A percentile compares a stretch with the other conserved stretches of the same genome.
Conservation (phyloP, 768 basidiomycete species). For the Lentinula lateritia region DNA sequence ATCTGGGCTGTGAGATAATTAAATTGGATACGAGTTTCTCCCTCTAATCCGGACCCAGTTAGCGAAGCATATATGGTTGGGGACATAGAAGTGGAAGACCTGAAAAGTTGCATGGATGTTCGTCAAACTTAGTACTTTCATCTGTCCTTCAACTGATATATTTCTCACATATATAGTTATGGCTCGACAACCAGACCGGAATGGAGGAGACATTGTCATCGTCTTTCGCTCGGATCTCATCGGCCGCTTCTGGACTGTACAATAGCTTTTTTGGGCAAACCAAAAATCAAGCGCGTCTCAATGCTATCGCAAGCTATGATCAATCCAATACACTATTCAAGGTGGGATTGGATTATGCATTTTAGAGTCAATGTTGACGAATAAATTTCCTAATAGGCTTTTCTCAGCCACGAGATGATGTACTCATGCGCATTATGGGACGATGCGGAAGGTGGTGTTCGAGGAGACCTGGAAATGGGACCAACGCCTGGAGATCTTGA, state of each 20-base stretch:
- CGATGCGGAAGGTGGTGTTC: conserved; percentile 75
- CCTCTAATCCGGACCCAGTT: conserved; percentile 32
- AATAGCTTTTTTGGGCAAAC: conserved; percentile 75
- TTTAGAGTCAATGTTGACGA: neutral
- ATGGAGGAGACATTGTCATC: conserved; percentile 57
- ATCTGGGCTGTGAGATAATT: conserved; percentile 54
- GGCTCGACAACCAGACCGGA: conserved; percentile 61
- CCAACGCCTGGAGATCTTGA: conserved; percentile 65
- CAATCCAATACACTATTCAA: conserved; percentile 89
- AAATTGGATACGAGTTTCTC: neutral
- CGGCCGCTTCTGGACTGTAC: conserved; percentile 55
- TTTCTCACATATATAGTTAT: conserved; percentile 35
- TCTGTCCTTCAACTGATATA: neutral
- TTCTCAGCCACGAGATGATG: conserved; percentile 89
- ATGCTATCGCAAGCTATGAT: conserved; percentile 85
- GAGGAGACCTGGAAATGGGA: conserved; percentile 59
- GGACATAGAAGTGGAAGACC: conserved; percentile 55
- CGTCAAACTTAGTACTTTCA: conserved; percentile 20
- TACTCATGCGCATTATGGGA: conserved; percentile 87
- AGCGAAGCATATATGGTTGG: conserved; percentile 75
- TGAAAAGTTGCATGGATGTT: conserved; percentile 61
- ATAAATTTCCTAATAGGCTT: conserved; percentile 38
- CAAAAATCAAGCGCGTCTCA: conserved; percentile 66
- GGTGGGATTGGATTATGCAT: conserved; percentile 24
- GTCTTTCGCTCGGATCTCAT: conserved; percentile 47